Evolutionary conservation across 2,329 filamentous ascomycete genomes (phyloP).

Genomic region (Penicillium oxalicum): DNA sequence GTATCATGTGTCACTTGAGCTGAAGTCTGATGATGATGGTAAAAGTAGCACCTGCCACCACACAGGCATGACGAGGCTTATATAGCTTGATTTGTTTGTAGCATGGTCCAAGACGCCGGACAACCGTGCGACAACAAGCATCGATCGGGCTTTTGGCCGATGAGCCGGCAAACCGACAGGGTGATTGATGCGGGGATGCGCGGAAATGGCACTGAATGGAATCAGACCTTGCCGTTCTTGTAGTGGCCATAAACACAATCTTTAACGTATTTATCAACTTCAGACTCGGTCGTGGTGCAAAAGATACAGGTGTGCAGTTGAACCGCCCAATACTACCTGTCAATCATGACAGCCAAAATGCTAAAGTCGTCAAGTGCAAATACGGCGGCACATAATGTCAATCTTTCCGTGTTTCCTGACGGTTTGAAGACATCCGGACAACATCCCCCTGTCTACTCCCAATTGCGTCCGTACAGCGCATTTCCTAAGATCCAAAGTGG

Average conservation of each 20-base stretch:
- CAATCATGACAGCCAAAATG: slow-evolving; percentile 7
- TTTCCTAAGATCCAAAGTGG: slow-evolving; percentile 66
- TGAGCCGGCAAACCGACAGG: slow-evolving; percentile 8
- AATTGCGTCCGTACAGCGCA: slow-evolving; percentile 56
- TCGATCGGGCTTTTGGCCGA: slow-evolving; percentile 4
- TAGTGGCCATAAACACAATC: too few relatives aligned
- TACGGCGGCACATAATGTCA: neutral
- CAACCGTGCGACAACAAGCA: slow-evolving; percentile 8
- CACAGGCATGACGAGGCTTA: too few relatives aligned
- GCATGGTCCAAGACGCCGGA: neutral
- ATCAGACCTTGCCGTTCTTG: too few relatives aligned
- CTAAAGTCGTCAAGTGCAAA: slow-evolving; percentile 2
- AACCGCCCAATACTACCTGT: neutral
- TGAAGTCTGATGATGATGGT: too few relatives aligned
- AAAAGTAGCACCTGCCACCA: too few relatives aligned
- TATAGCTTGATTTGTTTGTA: too few relatives aligned
- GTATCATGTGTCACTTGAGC: too few relatives aligned
- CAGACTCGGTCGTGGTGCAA: too few relatives aligned
- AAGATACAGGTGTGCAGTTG: too few relatives aligned
- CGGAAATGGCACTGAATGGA: neutral
- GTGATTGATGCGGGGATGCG: neutral
- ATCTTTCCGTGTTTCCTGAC: slow-evolving; percentile 50
- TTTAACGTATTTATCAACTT: too few relatives aligned
- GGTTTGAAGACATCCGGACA: slow-evolving; percentile 64
- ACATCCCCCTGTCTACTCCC: slow-evolving; percentile 59